These are phyloP conservation scores for Gloeophyllum trabeum DNA, from an alignment of 768 basidiomycete genomes.

Conservation along the genomic window DNA sequence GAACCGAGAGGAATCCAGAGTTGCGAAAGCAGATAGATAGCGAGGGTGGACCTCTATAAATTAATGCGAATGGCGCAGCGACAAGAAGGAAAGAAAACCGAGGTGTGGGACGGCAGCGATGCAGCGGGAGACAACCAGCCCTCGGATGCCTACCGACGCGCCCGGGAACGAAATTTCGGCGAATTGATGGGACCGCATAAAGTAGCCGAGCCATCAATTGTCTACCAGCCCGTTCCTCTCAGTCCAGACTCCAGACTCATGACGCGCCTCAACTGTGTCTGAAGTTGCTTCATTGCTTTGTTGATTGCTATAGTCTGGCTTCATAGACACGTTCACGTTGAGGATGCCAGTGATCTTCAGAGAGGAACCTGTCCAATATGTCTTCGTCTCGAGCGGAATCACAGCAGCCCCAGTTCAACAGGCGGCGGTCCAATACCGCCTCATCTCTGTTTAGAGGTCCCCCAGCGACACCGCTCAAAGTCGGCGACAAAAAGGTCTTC, in stretches of 20 bases:
- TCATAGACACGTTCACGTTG: not conserved
- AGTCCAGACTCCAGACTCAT: not conserved
- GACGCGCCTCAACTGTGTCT: not conserved
- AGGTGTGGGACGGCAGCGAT: no score
- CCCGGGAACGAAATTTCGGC: no score
- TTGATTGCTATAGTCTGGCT: not conserved
- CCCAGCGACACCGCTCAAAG: conserved; percentile 32
- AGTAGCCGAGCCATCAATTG: not conserved
- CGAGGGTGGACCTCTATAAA: no score
- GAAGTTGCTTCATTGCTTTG: not conserved
- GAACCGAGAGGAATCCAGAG: no score
- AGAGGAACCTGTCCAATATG: no score
- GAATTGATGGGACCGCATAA: no score
- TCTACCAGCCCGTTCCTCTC: not conserved
- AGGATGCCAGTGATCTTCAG: no score
- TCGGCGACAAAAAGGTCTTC: conserved; percentile 52
- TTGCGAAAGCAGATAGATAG: no score
- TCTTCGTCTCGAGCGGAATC: conserved; percentile 51
- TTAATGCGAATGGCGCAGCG: no score
- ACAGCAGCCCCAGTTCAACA: conserved; percentile 41
- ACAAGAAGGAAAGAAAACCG: no score
- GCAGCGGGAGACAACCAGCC: no score
- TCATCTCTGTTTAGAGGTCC: conserved; percentile 50
- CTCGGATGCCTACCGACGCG: no score
- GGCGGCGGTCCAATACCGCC: conserved; percentile 65